phyloP scores from a whole-genome alignment of 1,284 basidiomycete genomes.

The Mycena sp. region DNA sequence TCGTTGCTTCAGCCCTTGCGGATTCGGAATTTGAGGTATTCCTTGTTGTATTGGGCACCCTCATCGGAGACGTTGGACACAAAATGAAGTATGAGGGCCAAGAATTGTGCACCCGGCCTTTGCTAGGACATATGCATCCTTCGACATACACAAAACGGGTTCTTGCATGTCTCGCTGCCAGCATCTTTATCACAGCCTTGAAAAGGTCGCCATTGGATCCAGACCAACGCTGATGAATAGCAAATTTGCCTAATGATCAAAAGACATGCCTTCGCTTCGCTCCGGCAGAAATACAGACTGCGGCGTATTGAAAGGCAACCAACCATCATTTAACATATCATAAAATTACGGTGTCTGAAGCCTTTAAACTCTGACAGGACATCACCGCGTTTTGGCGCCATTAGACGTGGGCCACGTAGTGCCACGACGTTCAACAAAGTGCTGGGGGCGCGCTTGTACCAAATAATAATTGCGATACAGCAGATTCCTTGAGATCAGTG shows the following conservation, averaged over 20 bases:
- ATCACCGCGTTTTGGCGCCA: neutral
- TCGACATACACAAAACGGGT: too few relatives aligned
- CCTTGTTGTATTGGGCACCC: neutral
- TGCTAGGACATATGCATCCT: too few relatives aligned
- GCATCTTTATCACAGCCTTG: too few relatives aligned
- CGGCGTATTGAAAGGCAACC: too few relatives aligned
- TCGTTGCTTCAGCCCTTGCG: neutral
- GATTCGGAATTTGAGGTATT: neutral
- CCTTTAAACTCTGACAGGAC: neutral
- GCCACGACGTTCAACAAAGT: neutral
- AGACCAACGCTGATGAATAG: neutral
- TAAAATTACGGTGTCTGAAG: neutral
- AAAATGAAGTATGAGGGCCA: too few relatives aligned
- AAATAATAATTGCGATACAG: constrained; percentile 3
- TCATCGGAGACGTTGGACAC: neutral
- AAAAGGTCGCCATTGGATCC: too few relatives aligned
- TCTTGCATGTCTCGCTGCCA: too few relatives aligned
- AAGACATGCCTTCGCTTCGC: too few relatives aligned
- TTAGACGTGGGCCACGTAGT: neutral
- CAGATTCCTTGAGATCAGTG: neutral
- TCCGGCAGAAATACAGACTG: too few relatives aligned
- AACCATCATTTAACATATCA: too few relatives aligned
- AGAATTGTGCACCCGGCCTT: too few relatives aligned
- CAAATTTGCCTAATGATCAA: neutral
- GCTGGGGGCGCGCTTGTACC: neutral